Evolutionary conservation across 1,284 basidiomycete genomes (phyloP), one percentile per base, ranked within the genome.

Genomic region (Coniferiporia sulphurascens): DNA sequence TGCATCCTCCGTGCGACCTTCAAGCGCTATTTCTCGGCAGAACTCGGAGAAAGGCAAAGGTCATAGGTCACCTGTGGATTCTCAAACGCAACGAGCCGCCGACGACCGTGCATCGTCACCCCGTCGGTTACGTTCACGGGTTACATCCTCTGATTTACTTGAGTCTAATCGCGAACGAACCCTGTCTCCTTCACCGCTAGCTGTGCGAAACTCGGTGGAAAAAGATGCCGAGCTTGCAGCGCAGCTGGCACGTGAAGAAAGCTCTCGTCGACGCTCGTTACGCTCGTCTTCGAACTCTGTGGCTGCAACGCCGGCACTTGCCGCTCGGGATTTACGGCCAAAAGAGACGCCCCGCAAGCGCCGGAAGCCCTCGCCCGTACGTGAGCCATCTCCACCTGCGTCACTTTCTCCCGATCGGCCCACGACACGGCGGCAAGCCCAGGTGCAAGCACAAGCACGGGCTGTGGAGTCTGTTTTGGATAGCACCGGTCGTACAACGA

Each of bases 171-270:
- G 21, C 38, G 15, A 35, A 35, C 34, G 34, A 15, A 43, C 21
- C 2, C 36, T 32, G 12, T 19, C 9, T 49, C 22, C 54, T 45
- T n/a, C 54, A 19, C 41, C 48, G 43, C 56, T 38, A 10, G 12
- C 48, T 43, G 22, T 35, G 51, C 58, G 46, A 41, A 52, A 48
- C 6, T 59, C 58, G 10, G 52, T 61, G 19, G 59, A 61, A n/a
- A 51, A 57, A 45, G 59, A 61, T 49, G 59, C 55, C n/a, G 59
- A 61, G 38, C 50, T 56, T 32, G 59, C 59, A 41, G 59, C 59
- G 46, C 55, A 46, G 44, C 35, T 61, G 2, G 59, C 59, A 12
- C 49, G 55, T n/a, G 59, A 61, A 43, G 59, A 61, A 34, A 36
- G 34, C n/a, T 12, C 35, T 19, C 55, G 44, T 13, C 46, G 49